phyloP scores from a whole-genome alignment of 495 filamentous ascomycete genomes.

The Penicillium macrosclerotiorum region DNA sequence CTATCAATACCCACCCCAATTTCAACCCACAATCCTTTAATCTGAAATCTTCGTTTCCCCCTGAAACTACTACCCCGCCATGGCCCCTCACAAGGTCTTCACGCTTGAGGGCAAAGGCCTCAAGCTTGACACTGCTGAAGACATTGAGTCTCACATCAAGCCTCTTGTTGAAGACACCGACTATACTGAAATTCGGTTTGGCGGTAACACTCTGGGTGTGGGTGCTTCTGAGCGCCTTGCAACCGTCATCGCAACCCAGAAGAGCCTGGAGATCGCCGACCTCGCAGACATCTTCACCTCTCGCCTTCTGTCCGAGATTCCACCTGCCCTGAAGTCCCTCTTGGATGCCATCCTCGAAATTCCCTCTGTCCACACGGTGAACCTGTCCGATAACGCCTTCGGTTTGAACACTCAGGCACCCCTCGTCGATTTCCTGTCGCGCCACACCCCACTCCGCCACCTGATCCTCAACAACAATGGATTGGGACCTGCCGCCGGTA shows the following conservation, averaged over 20 bases:
- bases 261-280: constrained; percentile 78
- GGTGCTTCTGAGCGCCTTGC: constrained; percentile 82
- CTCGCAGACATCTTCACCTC: constrained; percentile 97
- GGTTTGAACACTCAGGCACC: constrained; percentile 86
- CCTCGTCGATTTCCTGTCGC: constrained; percentile 79
- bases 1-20: not conserved
- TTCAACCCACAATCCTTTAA: constrained; percentile 4
- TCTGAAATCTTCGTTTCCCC: constrained; percentile 10
- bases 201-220: constrained; percentile 89
- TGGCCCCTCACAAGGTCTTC: constrained; percentile 70
- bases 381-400: constrained; percentile 97
- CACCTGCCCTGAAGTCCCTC: constrained; percentile 78
- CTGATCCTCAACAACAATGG: constrained; percentile 98
- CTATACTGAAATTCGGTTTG: constrained; percentile 78
- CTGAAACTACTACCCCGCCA: constrained; percentile 37
- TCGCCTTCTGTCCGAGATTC: constrained; percentile 90
- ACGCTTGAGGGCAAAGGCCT: constrained; percentile 87
- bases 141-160: constrained; percentile 82
- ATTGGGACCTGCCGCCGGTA: constrained; percentile 87
- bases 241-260: constrained; percentile 74
- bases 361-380: constrained; percentile 80
- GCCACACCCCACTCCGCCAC: constrained; percentile 83
- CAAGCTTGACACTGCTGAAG: constrained; percentile 82
- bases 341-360: constrained; percentile 83
- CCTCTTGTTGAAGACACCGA: constrained; percentile 66